Conservation (phyloP, 805 yeast genomes). For the Wickerhamiella kazuoi region DNA sequence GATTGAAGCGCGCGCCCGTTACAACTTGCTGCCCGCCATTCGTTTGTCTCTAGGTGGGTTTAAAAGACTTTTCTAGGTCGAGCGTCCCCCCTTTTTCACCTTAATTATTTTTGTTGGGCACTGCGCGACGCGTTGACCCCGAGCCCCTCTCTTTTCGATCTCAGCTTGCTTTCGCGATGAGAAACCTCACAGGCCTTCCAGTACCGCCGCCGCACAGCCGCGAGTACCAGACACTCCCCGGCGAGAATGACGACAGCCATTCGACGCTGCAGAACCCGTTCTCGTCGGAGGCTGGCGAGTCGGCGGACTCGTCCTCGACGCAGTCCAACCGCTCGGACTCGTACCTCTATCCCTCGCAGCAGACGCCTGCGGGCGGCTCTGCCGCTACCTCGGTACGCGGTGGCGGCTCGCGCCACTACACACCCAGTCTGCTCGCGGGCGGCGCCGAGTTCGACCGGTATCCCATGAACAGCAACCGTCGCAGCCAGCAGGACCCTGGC, state of each 20-base stretch:
- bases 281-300: conserved; percentile 4
- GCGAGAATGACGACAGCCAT: conserved; percentile 4
- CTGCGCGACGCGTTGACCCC: not conserved
- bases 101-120: not conserved
- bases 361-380: conserved; percentile 2
- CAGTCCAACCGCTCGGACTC: conserved; percentile 3
- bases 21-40: not conserved
- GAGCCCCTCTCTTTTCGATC: not conserved
- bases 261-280: conserved; percentile 6
- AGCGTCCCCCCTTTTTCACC: not conserved
- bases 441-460: conserved; percentile 21
- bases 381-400: conserved; percentile 6
- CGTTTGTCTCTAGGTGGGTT: not conserved
- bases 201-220: conserved; percentile 6
- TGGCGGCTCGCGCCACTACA: conserved; percentile 4
- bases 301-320: conserved; percentile 4
- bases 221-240: conserved; percentile 12
- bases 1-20: not conserved
- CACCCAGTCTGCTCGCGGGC: conserved; percentile 11
- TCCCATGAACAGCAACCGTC: conserved; percentile 18
- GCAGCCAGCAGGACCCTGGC: conserved; percentile 1
- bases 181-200: conserved; percentile 6
- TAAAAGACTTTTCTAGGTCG: not conserved
- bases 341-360: not conserved
- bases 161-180: conserved; percentile 1